These are phyloP conservation scores for Clavispora phyllophila DNA, from an alignment of 805 yeast species.

Conservation along the genomic window DNA sequence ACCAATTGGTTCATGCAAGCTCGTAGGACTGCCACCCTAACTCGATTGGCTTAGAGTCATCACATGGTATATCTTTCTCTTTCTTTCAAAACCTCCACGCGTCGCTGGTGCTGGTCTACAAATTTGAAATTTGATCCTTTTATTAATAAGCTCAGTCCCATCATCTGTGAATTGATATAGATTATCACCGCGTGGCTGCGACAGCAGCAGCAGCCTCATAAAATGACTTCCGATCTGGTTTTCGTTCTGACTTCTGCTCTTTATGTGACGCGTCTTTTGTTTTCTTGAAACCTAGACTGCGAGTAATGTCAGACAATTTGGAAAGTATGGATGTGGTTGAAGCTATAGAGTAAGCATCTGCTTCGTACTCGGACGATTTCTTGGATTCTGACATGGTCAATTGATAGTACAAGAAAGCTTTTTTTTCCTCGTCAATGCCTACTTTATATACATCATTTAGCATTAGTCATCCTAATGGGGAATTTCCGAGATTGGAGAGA, in stretches of 20 bases:
- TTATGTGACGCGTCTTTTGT: neutral
- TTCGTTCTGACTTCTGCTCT: neutral
- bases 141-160: no score
- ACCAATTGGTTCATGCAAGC: no score
- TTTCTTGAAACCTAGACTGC: neutral
- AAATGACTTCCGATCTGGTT: neutral
- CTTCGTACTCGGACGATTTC: conserved; percentile 8
- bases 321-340: conserved; percentile 2
- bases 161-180: no score
- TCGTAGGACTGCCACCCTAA: no score
- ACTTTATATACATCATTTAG: neutral
- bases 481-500: neutral
- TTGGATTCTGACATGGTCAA: conserved; percentile 3
- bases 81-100: no score
- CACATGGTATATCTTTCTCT: no score
- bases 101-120: no score
- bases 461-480: neutral
- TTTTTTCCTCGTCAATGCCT: neutral
- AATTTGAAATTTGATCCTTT: no score
- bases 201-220: neutral
- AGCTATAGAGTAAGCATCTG: conserved; percentile 5
- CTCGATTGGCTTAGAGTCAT: no score
- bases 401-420: neutral
- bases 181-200: neutral
- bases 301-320: conserved; percentile 1